Percentiles rank a stretch among this genome's conserved stretches.
These are phyloP conservation scores for Forsythia suspensa DNA, from an alignment of 257 asterid genomes.

Conservation along the genomic window DNA sequence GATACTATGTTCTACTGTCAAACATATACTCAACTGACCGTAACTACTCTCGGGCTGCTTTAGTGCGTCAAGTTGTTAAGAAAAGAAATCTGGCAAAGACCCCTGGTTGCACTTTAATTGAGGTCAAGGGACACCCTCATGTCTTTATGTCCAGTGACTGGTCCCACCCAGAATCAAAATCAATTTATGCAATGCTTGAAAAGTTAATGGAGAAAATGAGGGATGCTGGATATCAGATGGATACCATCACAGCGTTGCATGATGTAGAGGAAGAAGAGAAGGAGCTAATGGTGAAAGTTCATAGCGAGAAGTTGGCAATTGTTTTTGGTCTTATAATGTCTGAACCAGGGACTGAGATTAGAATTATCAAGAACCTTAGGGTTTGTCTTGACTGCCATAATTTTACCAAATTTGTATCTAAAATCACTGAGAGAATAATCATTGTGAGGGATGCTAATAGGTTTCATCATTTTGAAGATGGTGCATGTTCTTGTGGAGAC, in stretches of 20 bases:
- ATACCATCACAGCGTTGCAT: slow-evolving; percentile 68
- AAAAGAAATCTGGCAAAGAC: slow-evolving; percentile 52
- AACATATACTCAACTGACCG: slow-evolving; percentile 64
- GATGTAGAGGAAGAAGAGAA: slow-evolving; percentile 97
- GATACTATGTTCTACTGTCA: slow-evolving; percentile 78
- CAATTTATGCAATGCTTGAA: slow-evolving; percentile 45
- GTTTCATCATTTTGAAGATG: slow-evolving; percentile 81
- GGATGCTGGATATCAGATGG: slow-evolving; percentile 72
- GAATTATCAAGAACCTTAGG: slow-evolving; percentile 83
- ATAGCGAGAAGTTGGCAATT: slow-evolving; percentile 90
- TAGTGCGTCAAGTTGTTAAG: slow-evolving; percentile 61
- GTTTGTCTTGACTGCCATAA: slow-evolving; percentile 92
- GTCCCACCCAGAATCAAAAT: slow-evolving; percentile 54
- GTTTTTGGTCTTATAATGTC: slow-evolving; percentile 69
- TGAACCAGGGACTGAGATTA: slow-evolving; percentile 64
- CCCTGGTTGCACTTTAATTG: slow-evolving; percentile 81
- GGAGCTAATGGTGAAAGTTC: slow-evolving; percentile 78
- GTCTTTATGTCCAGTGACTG: slow-evolving; percentile 67
- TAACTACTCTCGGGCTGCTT: slow-evolving; percentile 82
- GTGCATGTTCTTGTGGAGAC: slow-evolving; percentile 83
- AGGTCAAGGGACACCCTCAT: slow-evolving; percentile 67
- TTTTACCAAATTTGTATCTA: slow-evolving; percentile 76
- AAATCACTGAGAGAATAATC: slow-evolving; percentile 57
- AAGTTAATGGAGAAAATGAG: slow-evolving; percentile 58
- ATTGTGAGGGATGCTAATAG: slow-evolving; percentile 88